Evolutionary conservation across 2,329 filamentous ascomycete genomes (phyloP).

Genomic region (Aspergillus quadricinctus): DNA sequence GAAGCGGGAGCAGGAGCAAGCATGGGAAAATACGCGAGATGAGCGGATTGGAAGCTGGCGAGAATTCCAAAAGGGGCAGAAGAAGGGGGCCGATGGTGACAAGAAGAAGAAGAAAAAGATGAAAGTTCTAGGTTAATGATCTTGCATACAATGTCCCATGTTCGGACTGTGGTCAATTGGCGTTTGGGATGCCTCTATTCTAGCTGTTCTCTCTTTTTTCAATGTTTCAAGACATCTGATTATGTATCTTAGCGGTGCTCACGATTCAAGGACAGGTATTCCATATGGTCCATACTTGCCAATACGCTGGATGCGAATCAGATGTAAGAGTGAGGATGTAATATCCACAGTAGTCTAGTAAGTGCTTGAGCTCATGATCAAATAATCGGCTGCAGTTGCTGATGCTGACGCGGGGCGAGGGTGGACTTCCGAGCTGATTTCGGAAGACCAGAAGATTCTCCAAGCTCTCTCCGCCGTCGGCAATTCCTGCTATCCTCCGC

Average conservation of each 20-base stretch:
- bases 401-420: background rate
- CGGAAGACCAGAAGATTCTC: background rate
- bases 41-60: constrained; percentile 92
- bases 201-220: background rate
- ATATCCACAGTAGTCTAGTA: background rate
- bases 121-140: constrained; percentile 44
- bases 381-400: background rate
- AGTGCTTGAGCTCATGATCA: background rate
- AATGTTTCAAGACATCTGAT: background rate
- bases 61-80: constrained; percentile 71
- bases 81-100: constrained; percentile 49
- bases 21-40: constrained; percentile 91
- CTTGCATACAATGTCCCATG: background rate
- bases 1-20: constrained; percentile 87
- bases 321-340: too few species aligned
- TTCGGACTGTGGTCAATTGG: background rate
- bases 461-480: background rate
- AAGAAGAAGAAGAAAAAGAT: constrained; percentile 59
- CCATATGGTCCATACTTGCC: background rate
- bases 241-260: background rate
- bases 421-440: background rate
- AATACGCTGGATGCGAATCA: too few species aligned
- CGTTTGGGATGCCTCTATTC: background rate
- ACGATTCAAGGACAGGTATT: background rate
- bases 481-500: background rate